Percentiles rank a stretch among this genome's conserved stretches.
Evolutionary conservation across 139 green algal genomes (phyloP).

Genomic region (Chlamydomonas eustigma): DNA sequence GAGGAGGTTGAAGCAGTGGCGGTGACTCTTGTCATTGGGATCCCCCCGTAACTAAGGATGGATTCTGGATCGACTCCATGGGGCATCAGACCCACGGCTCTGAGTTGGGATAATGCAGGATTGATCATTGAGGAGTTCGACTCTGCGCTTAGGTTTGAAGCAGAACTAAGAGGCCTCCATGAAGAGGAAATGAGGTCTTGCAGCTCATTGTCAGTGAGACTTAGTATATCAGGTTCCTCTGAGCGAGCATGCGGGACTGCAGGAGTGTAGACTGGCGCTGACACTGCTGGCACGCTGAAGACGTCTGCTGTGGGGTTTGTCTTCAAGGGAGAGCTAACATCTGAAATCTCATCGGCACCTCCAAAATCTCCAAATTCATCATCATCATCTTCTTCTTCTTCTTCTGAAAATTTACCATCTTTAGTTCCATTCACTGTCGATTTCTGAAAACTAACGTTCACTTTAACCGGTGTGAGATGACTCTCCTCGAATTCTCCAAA

Average conservation of each 20-base stretch:
- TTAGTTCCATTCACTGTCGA: too few relatives aligned
- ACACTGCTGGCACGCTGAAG: too few relatives aligned
- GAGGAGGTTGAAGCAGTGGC: not conserved
- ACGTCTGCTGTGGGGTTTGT: too few relatives aligned
- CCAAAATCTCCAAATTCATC: conserved; percentile 11
- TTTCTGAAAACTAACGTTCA: too few relatives aligned
- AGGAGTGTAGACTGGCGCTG: too few relatives aligned
- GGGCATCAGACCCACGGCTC: not conserved
- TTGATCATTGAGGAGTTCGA: not conserved
- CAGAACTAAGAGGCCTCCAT: not conserved
- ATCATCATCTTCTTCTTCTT: not conserved
- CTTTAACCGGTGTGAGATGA: too few relatives aligned
- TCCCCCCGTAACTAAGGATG: not conserved
- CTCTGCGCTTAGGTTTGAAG: not conserved
- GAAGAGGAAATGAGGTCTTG: not conserved
- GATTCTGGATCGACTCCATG: not conserved
- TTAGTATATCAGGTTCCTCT: not conserved
- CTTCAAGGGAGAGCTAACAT: too few relatives aligned
- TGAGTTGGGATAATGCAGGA: not conserved
- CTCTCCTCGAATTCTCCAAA: not conserved
- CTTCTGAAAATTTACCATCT: not conserved
- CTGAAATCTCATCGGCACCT: not conserved
- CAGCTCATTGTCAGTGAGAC: not conserved
- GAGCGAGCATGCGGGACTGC: too few relatives aligned
- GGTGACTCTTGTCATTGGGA: not conserved